These are phyloP conservation scores for Catunica adiposa DNA, from an alignment of 2,329 filamentous ascomycete genomes.

Conservation along the genomic window DNA sequence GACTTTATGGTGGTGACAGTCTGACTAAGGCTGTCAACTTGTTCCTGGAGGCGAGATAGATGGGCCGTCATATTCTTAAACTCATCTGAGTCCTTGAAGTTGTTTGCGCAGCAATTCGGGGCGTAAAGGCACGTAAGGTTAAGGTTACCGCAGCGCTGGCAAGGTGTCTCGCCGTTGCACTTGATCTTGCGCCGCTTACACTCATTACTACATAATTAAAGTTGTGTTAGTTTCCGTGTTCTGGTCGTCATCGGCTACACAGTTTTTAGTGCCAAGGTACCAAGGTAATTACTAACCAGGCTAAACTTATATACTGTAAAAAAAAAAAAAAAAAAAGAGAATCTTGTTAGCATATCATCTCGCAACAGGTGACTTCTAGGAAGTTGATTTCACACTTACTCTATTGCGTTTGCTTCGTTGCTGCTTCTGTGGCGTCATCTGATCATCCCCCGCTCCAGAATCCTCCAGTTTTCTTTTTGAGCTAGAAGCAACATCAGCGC, in stretches of 20 bases:
- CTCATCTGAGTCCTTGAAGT: slow-evolving; percentile 84
- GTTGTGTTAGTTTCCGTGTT: background rate
- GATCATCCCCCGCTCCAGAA: slow-evolving; percentile 26
- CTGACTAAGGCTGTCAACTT: slow-evolving; percentile 62
- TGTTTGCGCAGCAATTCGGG: slow-evolving; percentile 52
- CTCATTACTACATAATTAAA: slow-evolving; percentile 39
- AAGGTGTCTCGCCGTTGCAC: slow-evolving; percentile 54
- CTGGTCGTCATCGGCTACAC: slow-evolving; percentile 4
- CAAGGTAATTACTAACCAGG: slow-evolving; percentile 30
- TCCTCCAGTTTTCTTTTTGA: slow-evolving; percentile 22
- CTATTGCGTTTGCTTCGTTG: slow-evolving; percentile 45
- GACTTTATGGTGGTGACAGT: slow-evolving; percentile 52
- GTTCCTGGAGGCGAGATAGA: slow-evolving; percentile 60
- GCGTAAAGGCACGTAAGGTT: slow-evolving; percentile 49
- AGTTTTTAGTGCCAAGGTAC: slow-evolving; percentile 7
- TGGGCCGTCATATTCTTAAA: slow-evolving; percentile 68
- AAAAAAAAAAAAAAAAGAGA: slow-evolving; percentile 9
- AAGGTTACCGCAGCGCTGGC: slow-evolving; percentile 51
- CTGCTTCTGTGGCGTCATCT: slow-evolving; percentile 26
- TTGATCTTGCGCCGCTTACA: slow-evolving; percentile 63
- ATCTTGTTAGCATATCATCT: background rate
- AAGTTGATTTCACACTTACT: slow-evolving; percentile 30
- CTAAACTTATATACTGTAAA: slow-evolving; percentile 41
- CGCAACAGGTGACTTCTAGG: background rate
- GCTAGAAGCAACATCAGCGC: slow-evolving; percentile 5